Evolutionary conservation across 1,284 basidiomycete genomes (phyloP), one percentile per base, ranked within the genome.

Genomic region (Microbotryum lychnidis-dioicae): DNA sequence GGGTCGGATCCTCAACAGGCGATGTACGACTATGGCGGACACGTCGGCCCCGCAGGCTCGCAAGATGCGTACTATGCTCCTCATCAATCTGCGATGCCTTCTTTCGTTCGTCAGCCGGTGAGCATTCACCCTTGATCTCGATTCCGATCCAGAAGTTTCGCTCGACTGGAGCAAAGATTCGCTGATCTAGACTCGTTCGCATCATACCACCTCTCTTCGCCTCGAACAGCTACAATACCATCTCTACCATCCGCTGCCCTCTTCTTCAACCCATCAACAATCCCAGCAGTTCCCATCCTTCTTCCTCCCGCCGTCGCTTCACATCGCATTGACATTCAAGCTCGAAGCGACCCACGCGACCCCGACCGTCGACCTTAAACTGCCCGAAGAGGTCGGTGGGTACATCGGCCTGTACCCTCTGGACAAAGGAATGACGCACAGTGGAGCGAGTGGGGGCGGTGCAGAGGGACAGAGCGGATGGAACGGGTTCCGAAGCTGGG

Each of bases 161-260:
- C 37, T 42, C 37, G 37, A 42, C 14, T 42, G 37, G 14, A 42
- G 37, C 14, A 42, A 3, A 42, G 37, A 42, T 42, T 6, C 37
- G 10, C 37, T 42, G 37, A 42, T 10, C 31, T 31, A 31, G 16
- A 18, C 37, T 42, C 12, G 37, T 42, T 18, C 37, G 16, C 12
- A 42, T 42, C 37, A 42, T 42, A 16, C 3, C 12, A 5, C 37
- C 37, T 42, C 16, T 42, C 37, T 6, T 50, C 10, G n/a, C 25
- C 21, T 53, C n/a, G n/a, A 20, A 23, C 72, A 91, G 86, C 82
- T 96, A 54, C 85, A 96, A 73, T 91, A 97, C 73, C 91, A 97
- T 71, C 82, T 97, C 33, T 97, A 97, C 77, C 87, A 89, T 3
- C 77, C 80, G 0, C 78, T 80, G 0, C 80, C 75, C 2, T 64